Conservation (phyloP, 73 alveolate species). For the Urostyla sp. region DNA sequence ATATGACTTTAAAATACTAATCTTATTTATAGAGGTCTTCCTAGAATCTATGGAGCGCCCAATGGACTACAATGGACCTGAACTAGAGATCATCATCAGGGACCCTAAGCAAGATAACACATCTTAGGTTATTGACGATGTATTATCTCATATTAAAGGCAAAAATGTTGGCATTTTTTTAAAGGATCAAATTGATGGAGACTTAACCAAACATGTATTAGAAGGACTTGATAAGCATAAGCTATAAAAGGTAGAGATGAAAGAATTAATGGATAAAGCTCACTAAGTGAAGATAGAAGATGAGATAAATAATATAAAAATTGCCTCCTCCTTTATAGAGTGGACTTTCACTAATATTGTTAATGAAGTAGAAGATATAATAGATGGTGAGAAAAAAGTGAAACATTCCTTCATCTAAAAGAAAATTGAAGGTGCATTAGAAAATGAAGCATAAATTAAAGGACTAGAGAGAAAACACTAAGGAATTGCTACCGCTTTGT, state of each 20-base stretch:
- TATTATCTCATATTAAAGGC: conserved; percentile 24
- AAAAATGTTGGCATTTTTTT: conserved; percentile 26
- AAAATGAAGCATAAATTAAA: conserved; percentile 69
- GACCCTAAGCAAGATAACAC: conserved; percentile 48
- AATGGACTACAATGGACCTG: conserved; percentile 52
- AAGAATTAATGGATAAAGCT: conserved; percentile 42
- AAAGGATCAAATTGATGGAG: conserved; percentile 51
- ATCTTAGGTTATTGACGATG: conserved; percentile 39
- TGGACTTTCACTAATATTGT: conserved; percentile 63
- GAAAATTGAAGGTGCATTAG: conserved; percentile 67
- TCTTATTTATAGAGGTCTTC: conserved; percentile 36
- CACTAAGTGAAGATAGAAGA: conserved; percentile 34
- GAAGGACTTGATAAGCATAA: conserved; percentile 1
- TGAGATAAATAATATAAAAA: conserved; percentile 24
- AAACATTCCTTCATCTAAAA: conserved; percentile 70
- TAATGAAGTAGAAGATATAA: conserved; percentile 73
- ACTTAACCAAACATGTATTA: conserved; percentile 1
- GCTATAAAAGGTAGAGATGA: conserved; percentile 19
- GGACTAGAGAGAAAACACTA: conserved; percentile 61
- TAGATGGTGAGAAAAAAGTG: conserved; percentile 74
- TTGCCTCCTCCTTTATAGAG: conserved; percentile 43
- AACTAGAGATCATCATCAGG: conserved; percentile 59
- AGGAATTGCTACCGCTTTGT: conserved; percentile 58
- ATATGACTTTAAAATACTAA: not conserved
- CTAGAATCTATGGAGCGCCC: conserved; percentile 41